Evolutionary conservation across 2,329 filamentous ascomycete species (phyloP).

Genomic region (Aspergillus versicolor): DNA sequence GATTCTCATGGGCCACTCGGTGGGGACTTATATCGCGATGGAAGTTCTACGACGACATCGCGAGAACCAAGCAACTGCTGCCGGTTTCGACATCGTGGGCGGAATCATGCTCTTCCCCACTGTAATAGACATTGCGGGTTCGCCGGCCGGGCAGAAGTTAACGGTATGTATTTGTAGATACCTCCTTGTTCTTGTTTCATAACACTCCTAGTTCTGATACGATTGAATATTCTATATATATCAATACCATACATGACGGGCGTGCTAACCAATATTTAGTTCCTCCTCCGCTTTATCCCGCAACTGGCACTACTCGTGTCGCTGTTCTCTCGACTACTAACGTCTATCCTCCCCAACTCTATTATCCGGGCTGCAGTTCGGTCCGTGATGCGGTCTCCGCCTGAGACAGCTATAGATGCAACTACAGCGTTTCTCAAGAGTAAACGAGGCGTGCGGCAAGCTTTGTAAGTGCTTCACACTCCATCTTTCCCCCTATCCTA

Average conservation of each 20-base stretch:
- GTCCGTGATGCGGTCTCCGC: constrained; percentile 41
- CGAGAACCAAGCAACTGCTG: constrained; percentile 18
- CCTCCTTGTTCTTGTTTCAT: too few species aligned
- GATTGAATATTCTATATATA: not conserved
- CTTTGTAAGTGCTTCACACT: constrained; percentile 42
- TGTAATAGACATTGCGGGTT: constrained; percentile 67
- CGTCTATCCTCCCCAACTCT: constrained; percentile 40
- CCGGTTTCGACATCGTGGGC: constrained; percentile 41
- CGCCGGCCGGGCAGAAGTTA: constrained; percentile 58
- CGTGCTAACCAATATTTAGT: not conserved
- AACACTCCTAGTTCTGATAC: not conserved
- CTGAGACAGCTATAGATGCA: constrained; percentile 43
- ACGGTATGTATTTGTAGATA: constrained; percentile 26
- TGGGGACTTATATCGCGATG: constrained; percentile 70
- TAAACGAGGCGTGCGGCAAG: constrained; percentile 51
- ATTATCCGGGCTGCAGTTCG: constrained; percentile 45
- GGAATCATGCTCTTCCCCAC: constrained; percentile 73
- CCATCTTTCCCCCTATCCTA: not conserved
- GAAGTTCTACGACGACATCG: constrained; percentile 64
- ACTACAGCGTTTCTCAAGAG: constrained; percentile 54
- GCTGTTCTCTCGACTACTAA: constrained; percentile 44
- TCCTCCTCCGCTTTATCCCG: constrained; percentile 35
- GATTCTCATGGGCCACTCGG: constrained; percentile 70
- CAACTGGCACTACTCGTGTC: constrained; percentile 37
- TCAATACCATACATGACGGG: not conserved